Evolutionary conservation across 2,329 filamentous ascomycete species (phyloP).

Genomic region (Colletotrichum liaoningense): DNA sequence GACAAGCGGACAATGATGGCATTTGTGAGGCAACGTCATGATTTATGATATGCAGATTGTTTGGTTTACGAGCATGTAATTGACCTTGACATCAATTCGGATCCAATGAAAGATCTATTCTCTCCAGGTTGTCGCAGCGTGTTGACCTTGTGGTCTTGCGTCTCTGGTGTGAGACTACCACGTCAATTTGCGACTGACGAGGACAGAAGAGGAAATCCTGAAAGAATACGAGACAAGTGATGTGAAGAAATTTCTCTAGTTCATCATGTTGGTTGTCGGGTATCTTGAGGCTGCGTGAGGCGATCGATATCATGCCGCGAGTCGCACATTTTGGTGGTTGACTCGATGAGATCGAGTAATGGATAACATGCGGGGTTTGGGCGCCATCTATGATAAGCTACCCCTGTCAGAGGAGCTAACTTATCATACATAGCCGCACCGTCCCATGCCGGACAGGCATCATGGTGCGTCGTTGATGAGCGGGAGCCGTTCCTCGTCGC

Average conservation of each 20-base stretch:
- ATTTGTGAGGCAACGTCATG: background rate
- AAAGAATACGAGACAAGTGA: background rate
- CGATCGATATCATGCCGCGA: conserved; percentile 6
- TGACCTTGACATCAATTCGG: background rate
- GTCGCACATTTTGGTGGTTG: conserved; percentile 31
- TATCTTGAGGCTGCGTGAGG: background rate
- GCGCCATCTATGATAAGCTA: conserved; percentile 29
- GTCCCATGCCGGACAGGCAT: conserved; percentile 23
- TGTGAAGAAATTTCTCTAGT: background rate
- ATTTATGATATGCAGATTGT: background rate
- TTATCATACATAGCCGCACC: conserved; percentile 27
- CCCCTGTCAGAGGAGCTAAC: conserved; percentile 30
- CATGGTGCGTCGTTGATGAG: background rate
- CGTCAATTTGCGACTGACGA: background rate
- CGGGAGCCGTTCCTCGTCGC: conserved; percentile 23
- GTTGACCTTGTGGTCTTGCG: background rate
- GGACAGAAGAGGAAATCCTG: background rate
- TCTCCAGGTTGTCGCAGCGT: background rate
- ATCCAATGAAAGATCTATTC: background rate
- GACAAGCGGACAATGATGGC: background rate
- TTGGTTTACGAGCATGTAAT: background rate
- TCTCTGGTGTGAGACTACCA: background rate
- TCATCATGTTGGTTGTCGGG: background rate
- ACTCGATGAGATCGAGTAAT: conserved; percentile 42
- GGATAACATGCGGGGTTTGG: conserved; percentile 40